Evolutionary conservation across 2,329 filamentous ascomycete species (phyloP).

Genomic region (Chaetomium sp.): DNA sequence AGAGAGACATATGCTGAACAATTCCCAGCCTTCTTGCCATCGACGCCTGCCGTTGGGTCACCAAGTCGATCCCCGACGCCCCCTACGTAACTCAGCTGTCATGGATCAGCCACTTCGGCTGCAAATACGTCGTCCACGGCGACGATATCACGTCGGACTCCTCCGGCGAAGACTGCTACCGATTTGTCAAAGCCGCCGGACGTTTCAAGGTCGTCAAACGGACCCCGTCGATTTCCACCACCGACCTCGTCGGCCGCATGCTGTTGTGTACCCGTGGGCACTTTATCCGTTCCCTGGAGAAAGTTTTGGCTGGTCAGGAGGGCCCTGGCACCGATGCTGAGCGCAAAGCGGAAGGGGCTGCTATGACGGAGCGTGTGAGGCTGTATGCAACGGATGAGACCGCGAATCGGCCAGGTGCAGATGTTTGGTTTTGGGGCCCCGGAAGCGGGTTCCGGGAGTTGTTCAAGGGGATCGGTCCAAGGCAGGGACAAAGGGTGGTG

Average conservation of each 20-base stretch:
- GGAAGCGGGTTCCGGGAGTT: constrained; percentile 54
- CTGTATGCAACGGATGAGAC: constrained; percentile 86
- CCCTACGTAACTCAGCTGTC: constrained; percentile 91
- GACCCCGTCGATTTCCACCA: constrained; percentile 93
- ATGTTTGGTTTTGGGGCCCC: constrained; percentile 78
- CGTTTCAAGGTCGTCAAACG: constrained; percentile 96
- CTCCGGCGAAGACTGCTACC: constrained; percentile 91
- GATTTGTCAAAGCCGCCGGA: constrained; percentile 89
- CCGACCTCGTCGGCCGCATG: constrained; percentile 97
- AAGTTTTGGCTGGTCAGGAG: constrained; percentile 62
- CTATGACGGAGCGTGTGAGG: constrained; percentile 69
- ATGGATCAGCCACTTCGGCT: constrained; percentile 94
- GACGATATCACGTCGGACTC: constrained; percentile 97
- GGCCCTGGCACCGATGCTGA: constrained; percentile 64
- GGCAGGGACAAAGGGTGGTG: constrained; percentile 74
- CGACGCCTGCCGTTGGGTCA: constrained; percentile 92
- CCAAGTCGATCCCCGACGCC: constrained; percentile 72
- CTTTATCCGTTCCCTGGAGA: constrained; percentile 77
- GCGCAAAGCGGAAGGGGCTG: constrained; percentile 53
- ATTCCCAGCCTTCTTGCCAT: constrained; percentile 70
- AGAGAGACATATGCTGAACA: constrained; percentile 4
- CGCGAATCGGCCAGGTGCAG: constrained; percentile 68
- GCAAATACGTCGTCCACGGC: constrained; percentile 90
- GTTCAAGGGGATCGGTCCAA: constrained; percentile 63
- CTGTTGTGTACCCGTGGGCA: constrained; percentile 90